Evolutionary conservation across 2,329 filamentous ascomycete genomes (phyloP).

Genomic region (Beauveria sp.): DNA sequence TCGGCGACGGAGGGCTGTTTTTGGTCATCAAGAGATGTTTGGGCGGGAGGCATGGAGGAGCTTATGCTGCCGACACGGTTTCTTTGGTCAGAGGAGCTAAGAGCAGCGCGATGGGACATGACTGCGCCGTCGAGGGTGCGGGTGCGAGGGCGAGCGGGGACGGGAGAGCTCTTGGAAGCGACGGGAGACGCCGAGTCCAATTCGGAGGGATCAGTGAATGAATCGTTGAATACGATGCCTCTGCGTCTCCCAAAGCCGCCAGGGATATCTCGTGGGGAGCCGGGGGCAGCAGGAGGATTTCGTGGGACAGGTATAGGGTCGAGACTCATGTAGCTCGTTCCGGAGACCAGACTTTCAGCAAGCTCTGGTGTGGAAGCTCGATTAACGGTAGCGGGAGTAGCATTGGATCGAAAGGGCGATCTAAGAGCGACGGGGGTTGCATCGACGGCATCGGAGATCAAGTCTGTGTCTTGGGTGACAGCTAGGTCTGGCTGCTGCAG

Average conservation of each 20-base stretch:
- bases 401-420: conserved; percentile 5
- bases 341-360: neutral
- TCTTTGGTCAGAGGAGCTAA: conserved; percentile 41
- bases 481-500: neutral
- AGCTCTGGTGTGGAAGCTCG: conserved; percentile 7
- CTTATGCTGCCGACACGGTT: conserved; percentile 66
- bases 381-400: neutral
- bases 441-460: conserved; percentile 3
- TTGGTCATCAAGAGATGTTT: conserved; percentile 44
- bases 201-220: conserved; percentile 43
- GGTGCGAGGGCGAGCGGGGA: conserved; percentile 43
- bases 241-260: conserved; percentile 40
- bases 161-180: conserved; percentile 20
- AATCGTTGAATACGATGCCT: conserved; percentile 54
- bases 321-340: neutral
- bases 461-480: neutral
- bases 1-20: conserved; percentile 27
- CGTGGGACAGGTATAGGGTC: neutral
- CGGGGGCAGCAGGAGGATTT: conserved; percentile 22
- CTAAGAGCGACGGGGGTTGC: neutral
- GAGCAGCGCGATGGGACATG: conserved; percentile 36
- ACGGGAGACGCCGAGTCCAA: conserved; percentile 33
- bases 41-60: conserved; percentile 43
- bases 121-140: conserved; percentile 51
- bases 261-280: conserved; percentile 25